Base-by-base conservation (phyloP, 2,329 filamentous ascomycete species). In the Pseudogymnoascus sp. region DNA sequence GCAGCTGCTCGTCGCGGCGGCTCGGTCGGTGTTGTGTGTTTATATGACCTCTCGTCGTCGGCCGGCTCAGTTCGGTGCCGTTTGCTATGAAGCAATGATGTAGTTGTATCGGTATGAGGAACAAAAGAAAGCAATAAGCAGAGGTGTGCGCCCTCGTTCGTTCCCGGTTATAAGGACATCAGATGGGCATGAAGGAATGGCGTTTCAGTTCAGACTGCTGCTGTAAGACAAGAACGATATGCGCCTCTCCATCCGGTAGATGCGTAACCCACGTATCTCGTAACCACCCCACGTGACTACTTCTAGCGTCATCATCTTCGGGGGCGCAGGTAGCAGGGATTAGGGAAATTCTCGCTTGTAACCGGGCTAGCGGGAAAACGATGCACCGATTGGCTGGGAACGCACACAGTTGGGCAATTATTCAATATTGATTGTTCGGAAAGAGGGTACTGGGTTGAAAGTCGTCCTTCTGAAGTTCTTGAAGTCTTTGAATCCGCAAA, bases 1-100 rank as follows among this genome's bases (percentile, higher is more conserved):
- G 70, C 64, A 64, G 64, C 37, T 18, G 5, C 14, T 5, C 16
- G 40, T 44, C 18, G 40, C 10, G 18, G 37, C 37, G 6, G 2
- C 18, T 8, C 11, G 1, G n/a, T 18, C n/a, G n/a, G 14, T 7
- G 38, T 8, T 16, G 10, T 3, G 28, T 23, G 40, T 16, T 8
- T 7, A 16, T 40, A 11, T 6, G 1, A 21, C 10, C n/a, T n/a
- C n/a, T n/a, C 40, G 38, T 21, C 40, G 40, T 44, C 40, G 5
- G 10, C 10, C 3, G 18, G 8, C 12, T 23, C 42, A 18, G 42
- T 23, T 10, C 28, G 10, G 28, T 28, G 18, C 18, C 2, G 42
- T 23, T 21, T 3, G 11, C 4, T 46, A 5, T 10, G 16, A 12
- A 42, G 38, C 12, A 14, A 40, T 8, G 6, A 40, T 8, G 6